Percentiles rank a stretch among this genome's conserved stretches.
Evolutionary conservation across 257 asterid species (phyloP).

Genomic region (Jasminum sambac): DNA sequence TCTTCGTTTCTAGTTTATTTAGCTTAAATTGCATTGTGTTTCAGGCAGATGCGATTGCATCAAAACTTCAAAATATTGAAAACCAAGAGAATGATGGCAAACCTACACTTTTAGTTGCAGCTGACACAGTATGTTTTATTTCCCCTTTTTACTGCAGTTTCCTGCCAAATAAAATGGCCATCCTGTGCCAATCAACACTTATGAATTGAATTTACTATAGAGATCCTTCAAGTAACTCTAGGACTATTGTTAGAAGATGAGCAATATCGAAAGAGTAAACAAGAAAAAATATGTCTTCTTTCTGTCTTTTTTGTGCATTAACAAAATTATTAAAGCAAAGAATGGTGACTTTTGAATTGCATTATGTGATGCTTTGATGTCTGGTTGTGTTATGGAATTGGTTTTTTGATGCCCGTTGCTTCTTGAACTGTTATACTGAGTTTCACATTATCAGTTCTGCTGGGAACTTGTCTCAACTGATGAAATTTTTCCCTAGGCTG

Average conservation of each 20-base stretch:
- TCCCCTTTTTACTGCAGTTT: conserved; percentile 14
- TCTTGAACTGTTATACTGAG: conserved; percentile 15
- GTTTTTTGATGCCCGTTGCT: conserved; percentile 5
- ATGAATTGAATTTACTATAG: neutral
- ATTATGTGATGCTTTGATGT: neutral
- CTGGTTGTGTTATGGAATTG: neutral
- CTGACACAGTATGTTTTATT: conserved; percentile 72
- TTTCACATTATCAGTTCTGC: conserved; percentile 23
- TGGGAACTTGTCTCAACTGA: conserved; percentile 36
- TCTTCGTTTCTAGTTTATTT: conserved; percentile 17
- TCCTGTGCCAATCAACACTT: neutral
- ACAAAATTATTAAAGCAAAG: neutral
- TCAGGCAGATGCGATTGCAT: conserved; percentile 85
- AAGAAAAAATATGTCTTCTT: neutral
- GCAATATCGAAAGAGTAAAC: neutral
- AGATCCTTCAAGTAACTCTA: neutral
- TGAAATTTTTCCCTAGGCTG: conserved; percentile 66
- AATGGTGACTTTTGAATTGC: neutral
- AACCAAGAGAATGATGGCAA: conserved; percentile 52
- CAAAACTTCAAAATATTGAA: conserved; percentile 42
- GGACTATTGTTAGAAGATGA: neutral
- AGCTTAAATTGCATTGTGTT: conserved; percentile 31
- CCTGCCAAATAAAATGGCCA: neutral
- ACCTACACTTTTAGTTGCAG: conserved; percentile 62
- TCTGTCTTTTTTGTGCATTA: neutral